Evolutionary conservation across 148 eudicot species (phyloP).

Genomic region (Silene latifolia): DNA sequence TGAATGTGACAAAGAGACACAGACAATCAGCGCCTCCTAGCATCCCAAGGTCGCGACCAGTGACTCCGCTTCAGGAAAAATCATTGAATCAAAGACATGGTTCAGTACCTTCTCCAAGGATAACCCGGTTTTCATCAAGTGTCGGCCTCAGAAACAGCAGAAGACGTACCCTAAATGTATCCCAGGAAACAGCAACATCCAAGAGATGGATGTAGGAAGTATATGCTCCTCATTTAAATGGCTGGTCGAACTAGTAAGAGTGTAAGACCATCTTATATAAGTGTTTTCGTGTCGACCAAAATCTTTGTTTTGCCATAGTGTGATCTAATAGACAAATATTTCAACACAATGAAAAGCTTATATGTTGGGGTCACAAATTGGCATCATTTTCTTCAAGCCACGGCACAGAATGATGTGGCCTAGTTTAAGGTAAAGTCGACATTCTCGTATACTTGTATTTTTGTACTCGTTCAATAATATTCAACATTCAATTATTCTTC

Average conservation of each 20-base stretch:
- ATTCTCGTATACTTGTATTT: neutral
- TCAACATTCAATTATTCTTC: too few relatives aligned
- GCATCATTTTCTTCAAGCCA: neutral
- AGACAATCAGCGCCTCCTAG: conserved; percentile 30
- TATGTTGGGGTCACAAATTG: neutral
- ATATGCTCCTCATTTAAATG: neutral
- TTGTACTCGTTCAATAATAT: too few relatives aligned
- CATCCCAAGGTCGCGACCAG: conserved; percentile 32
- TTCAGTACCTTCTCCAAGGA: conserved; percentile 26
- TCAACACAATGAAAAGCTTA: too few relatives aligned
- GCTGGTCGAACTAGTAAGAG: too few relatives aligned
- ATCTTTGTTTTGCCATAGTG: too few relatives aligned
- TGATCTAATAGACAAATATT: too few relatives aligned
- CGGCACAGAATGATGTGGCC: conserved; percentile 15
- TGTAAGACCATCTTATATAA: too few relatives aligned
- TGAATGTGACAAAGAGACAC: conserved; percentile 23
- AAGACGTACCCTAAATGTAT: conserved; percentile 31
- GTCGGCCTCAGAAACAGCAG: conserved; percentile 30
- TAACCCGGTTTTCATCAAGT: conserved; percentile 26
- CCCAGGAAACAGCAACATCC: conserved; percentile 23
- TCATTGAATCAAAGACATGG: conserved; percentile 45
- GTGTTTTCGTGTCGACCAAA: too few relatives aligned
- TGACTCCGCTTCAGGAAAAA: conserved; percentile 59
- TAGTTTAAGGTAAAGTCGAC: neutral
- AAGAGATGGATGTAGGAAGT: conserved; percentile 30